Evolutionary conservation across 345 rosid genomes (phyloP), one percentile per base, ranked within the genome.

Genomic region (Theobroma cacao): DNA sequence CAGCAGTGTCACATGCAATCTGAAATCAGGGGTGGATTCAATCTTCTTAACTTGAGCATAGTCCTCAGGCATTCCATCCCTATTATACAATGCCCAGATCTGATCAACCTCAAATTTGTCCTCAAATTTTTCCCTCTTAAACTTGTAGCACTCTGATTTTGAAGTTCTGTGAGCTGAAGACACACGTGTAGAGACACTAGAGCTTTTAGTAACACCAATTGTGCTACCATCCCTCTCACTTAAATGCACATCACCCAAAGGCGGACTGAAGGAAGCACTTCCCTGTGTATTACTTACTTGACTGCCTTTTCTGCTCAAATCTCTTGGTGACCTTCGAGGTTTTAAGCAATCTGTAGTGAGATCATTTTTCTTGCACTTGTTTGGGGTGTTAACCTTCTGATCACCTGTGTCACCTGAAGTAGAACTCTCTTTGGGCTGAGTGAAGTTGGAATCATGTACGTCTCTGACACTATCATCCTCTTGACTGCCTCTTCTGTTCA

Each of bases 311-410:
- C 75, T 84, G 76, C 82, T 79, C 52, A 80, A 62, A 65, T 80
- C 86, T 80, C 78, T 81, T 3, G 85, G 85, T 62, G 91, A 84
- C 72, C 85, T 80, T 80, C 90, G 81, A 73, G 75, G 84, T 45
- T 77, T 80, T 18, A 82, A 40, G 60, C 84, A 82, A 64, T 80
- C 85, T 26, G 59, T 60, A 34, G 62, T 55, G 48, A 31, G 70
- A 45, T 74, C 68, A 62, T 31, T 55, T 64, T 80, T 79, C 74
- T 65, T 58, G 7, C 36, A 56, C 55, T 75, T 81, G 66, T 79
- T 81, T 11, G 45, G 78, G 63, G 67, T 78, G 60, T 62, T 36
- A 45, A 48, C 70, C 74, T 63, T 81, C 30, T 84, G 84, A 69
- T 52, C 73, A 80, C 50, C 41, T 30, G 77, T 83, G 70, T 74